These are phyloP conservation scores for Poronia punctata DNA, from an alignment of 495 filamentous ascomycete genomes.

Conservation along the genomic window DNA sequence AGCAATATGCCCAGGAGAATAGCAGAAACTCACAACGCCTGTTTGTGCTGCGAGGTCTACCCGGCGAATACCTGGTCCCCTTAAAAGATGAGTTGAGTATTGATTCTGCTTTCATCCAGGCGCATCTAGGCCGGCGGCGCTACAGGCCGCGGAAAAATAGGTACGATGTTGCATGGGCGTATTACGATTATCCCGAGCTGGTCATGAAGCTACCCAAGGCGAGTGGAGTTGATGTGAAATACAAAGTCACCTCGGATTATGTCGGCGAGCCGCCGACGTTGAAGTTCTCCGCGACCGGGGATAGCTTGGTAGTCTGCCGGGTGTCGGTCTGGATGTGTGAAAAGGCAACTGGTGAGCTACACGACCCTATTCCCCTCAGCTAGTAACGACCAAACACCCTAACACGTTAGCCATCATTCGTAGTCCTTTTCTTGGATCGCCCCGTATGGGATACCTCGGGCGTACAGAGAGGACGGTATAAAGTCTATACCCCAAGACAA, in stretches of 20 bases:
- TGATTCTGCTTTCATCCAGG: slow-evolving; percentile 27
- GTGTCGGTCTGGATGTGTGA: slow-evolving; percentile 24
- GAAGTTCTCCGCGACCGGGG: slow-evolving; percentile 10
- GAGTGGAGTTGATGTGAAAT: not conserved
- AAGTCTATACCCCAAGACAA: not conserved
- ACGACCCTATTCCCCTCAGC: not conserved
- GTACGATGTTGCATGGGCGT: slow-evolving; percentile 11
- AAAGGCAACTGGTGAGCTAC: slow-evolving; percentile 8
- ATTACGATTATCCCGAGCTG: slow-evolving; percentile 30
- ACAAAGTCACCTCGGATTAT: not conserved
- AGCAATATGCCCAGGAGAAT: not conserved
- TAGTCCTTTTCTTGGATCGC: slow-evolving; percentile 27
- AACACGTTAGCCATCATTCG: not conserved
- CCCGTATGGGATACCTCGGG: slow-evolving; percentile 15
- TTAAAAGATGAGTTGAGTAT: slow-evolving; percentile 15
- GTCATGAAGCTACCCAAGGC: not conserved
- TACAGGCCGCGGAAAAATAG: slow-evolving; percentile 16
- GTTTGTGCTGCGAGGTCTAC: slow-evolving; percentile 25
- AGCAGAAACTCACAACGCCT: slow-evolving; percentile 3
- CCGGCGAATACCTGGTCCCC: slow-evolving; percentile 13
- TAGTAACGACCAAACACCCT: not conserved
- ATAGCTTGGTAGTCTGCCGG: slow-evolving; percentile 20
- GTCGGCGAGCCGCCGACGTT: slow-evolving; percentile 7
- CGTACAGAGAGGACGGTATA: slow-evolving; percentile 9
- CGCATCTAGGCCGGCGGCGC: slow-evolving; percentile 19